A percentile compares a stretch with the other conserved stretches of the same genome.
phyloP scores from a whole-genome alignment of 306 rosid genomes.

The Corylus avellana region DNA sequence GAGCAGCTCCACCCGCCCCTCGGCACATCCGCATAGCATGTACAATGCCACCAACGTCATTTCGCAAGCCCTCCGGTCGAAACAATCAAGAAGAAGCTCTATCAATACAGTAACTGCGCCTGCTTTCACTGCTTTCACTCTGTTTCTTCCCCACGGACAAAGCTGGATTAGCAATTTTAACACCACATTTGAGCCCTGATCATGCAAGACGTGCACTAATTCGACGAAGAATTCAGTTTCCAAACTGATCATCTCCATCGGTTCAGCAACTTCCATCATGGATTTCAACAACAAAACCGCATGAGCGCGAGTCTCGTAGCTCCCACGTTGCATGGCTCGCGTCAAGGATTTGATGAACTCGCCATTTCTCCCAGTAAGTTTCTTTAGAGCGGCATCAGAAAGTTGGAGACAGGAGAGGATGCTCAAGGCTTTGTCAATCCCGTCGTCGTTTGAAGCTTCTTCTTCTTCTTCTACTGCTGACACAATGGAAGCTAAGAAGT shows the following conservation, averaged over 20 bases:
- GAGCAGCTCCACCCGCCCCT: constrained; percentile 70
- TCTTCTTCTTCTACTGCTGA: neutral
- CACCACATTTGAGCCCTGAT: constrained; percentile 59
- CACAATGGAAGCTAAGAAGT: constrained; percentile 49
- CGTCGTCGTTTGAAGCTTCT: constrained; percentile 17
- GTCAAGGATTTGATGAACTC: constrained; percentile 48
- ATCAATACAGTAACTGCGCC: constrained; percentile 56
- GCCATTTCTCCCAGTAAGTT: constrained; percentile 26
- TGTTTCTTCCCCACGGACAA: constrained; percentile 60
- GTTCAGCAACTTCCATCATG: constrained; percentile 48
- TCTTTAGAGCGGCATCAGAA: constrained; percentile 42
- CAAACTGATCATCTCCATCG: constrained; percentile 12
- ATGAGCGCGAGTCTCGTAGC: constrained; percentile 69
- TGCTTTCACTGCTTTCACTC: constrained; percentile 58
- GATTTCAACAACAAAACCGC: constrained; percentile 64
- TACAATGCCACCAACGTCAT: constrained; percentile 62
- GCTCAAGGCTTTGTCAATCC: constrained; percentile 56
- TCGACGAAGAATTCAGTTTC: constrained; percentile 43
- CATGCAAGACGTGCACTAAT: constrained; percentile 47
- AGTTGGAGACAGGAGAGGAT: constrained; percentile 48
- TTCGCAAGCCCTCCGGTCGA: constrained; percentile 53
- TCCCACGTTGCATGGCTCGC: constrained; percentile 43
- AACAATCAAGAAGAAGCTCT: constrained; percentile 55
- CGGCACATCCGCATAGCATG: constrained; percentile 61
- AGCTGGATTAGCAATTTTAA: constrained; percentile 46